Conservation (phyloP, 2,329 filamentous ascomycete genomes). For the Colletotrichum filicis region DNA sequence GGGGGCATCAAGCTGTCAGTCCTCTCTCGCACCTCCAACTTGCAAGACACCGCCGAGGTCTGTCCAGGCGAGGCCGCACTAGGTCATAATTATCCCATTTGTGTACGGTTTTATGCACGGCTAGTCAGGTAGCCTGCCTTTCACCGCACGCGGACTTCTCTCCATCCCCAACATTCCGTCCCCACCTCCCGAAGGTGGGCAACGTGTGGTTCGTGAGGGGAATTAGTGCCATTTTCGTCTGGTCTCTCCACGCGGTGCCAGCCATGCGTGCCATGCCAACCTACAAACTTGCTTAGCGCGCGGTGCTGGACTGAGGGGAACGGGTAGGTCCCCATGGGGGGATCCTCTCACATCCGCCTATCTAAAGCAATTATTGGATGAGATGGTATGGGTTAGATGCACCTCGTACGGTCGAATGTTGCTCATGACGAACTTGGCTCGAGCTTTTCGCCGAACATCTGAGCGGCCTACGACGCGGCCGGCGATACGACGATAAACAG, state of each 20-base stretch:
- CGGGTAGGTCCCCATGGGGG: background rate
- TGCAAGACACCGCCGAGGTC: background rate
- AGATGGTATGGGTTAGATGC: background rate
- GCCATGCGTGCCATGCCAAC: background rate
- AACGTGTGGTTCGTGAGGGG: background rate
- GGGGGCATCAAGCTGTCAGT: background rate
- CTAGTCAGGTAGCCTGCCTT: background rate
- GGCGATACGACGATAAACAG: background rate
- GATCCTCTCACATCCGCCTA: background rate
- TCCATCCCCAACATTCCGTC: background rate
- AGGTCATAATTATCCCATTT: background rate
- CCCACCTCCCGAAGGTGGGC: conserved; percentile 1
- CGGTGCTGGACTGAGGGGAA: background rate
- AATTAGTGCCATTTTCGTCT: background rate
- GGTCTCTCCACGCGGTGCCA: background rate
- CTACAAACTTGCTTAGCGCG: background rate
- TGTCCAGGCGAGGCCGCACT: background rate
- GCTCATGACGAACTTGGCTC: conserved; percentile 12
- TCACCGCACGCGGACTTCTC: conserved; percentile 7
- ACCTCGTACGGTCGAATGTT: background rate
- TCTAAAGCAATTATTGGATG: conserved; percentile 9
- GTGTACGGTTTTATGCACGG: background rate
- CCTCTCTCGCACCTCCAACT: background rate
- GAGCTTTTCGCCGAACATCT: background rate
- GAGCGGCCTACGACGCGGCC: background rate